Evolutionary conservation across 495 filamentous ascomycete genomes (phyloP).

Genomic region (Aspergillus panamensis): DNA sequence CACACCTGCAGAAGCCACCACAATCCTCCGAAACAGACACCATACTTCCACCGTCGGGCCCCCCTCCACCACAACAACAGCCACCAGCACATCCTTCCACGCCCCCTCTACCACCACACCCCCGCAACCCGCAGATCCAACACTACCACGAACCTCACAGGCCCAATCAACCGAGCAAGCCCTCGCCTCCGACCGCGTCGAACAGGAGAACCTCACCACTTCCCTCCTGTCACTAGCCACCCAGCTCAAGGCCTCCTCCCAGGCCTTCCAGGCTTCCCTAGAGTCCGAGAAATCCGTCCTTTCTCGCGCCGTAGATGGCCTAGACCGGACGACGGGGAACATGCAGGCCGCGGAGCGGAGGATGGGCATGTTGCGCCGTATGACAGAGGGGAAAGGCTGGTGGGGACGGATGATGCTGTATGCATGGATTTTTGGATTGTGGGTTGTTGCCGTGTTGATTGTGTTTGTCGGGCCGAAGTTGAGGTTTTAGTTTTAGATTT

Average conservation of each 20-base stretch:
- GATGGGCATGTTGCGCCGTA: slow-evolving; percentile 68
- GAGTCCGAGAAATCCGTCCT: slow-evolving; percentile 71
- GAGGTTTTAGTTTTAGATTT: slow-evolving; percentile 55
- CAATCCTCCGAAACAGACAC: slow-evolving; percentile 35
- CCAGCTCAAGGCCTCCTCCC: slow-evolving; percentile 70
- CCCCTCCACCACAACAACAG: slow-evolving; percentile 20
- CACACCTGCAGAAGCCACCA: neutral
- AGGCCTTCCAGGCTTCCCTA: slow-evolving; percentile 65
- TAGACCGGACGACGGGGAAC: slow-evolving; percentile 69
- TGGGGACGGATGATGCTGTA: slow-evolving; percentile 83
- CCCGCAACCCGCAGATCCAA: slow-evolving; percentile 17
- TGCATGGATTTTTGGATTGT: slow-evolving; percentile 74
- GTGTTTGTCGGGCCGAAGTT: slow-evolving; percentile 83
- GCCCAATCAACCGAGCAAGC: slow-evolving; percentile 57
- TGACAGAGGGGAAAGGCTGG: slow-evolving; percentile 85
- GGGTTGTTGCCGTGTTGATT: slow-evolving; percentile 67
- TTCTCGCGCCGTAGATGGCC: slow-evolving; percentile 61
- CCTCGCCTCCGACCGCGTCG: slow-evolving; percentile 66
- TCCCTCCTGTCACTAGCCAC: slow-evolving; percentile 75
- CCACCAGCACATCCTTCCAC: slow-evolving; percentile 24
- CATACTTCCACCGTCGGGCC: slow-evolving; percentile 20
- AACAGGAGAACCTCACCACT: slow-evolving; percentile 80
- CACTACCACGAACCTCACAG: slow-evolving; percentile 5
- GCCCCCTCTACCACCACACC: slow-evolving; percentile 4
- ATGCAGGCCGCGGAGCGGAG: slow-evolving; percentile 70